A percentile compares a stretch with the other conserved stretches of the same genome.
These are phyloP conservation scores for Elaphomyces granulatus DNA, from an alignment of 495 filamentous ascomycete genomes.

Conservation along the genomic window DNA sequence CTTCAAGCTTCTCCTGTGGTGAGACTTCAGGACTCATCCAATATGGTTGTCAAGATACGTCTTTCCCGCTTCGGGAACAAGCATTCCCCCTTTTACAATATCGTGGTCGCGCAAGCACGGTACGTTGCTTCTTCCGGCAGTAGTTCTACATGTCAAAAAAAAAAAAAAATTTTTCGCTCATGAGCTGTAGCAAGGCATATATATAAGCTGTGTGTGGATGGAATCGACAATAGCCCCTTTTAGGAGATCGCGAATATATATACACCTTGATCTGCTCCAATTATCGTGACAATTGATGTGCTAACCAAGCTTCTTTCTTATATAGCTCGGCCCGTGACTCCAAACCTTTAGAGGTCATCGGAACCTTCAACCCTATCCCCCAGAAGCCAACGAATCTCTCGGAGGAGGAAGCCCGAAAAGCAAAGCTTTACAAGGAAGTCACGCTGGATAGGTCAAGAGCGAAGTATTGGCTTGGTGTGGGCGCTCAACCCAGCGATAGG, in stretches of 20 bases:
- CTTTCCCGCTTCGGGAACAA: constrained; percentile 86
- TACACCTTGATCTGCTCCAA: too few species aligned
- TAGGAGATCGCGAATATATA: too few species aligned
- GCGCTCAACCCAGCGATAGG: constrained; percentile 81
- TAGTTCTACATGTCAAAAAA: too few species aligned
- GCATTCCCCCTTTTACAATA: constrained; percentile 86
- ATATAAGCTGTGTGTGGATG: too few species aligned
- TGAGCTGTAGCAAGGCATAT: too few species aligned
- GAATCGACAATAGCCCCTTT: too few species aligned
- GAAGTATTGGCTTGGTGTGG: constrained; percentile 93
- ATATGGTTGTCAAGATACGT: constrained; percentile 87
- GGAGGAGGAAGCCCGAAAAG: constrained; percentile 38
- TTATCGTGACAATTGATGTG: too few species aligned
- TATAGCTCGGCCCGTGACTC: constrained; percentile 58
- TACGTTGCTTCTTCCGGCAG: constrained; percentile 39
- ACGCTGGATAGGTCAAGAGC: constrained; percentile 67
- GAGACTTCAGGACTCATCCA: too few species aligned
- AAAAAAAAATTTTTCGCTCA: too few species aligned
- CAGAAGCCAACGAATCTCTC: constrained; percentile 45
- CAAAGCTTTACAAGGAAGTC: constrained; percentile 70
- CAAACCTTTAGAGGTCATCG: constrained; percentile 84
- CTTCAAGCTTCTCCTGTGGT: too few species aligned
- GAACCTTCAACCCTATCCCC: constrained; percentile 88
- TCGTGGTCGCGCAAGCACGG: constrained; percentile 92
- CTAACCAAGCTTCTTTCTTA: too few species aligned